Conservation (phyloP, 2,329 filamentous ascomycete genomes). For the Ophiosphaerella narmari region DNA sequence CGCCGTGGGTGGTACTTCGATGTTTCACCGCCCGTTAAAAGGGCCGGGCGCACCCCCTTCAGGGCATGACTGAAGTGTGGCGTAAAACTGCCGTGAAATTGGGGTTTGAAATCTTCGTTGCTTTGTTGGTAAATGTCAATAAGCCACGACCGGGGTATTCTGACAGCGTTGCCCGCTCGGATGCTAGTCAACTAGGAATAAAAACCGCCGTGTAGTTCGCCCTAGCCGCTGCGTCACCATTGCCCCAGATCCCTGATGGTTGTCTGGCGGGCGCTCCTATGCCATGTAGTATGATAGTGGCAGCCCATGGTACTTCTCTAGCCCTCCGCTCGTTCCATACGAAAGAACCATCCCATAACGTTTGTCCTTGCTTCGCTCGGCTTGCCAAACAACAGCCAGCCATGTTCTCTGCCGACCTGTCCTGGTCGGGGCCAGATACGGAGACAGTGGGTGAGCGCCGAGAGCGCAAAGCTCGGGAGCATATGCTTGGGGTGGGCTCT, state of each 20-base stretch:
- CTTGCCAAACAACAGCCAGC: conserved; percentile 10
- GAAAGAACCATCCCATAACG: conserved; percentile 18
- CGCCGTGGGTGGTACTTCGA: conserved; percentile 4
- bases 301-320: conserved; percentile 13
- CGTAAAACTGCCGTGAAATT: conserved; percentile 7
- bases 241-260: conserved; percentile 25
- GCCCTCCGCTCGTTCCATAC: conserved; percentile 15
- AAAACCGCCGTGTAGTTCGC: conserved; percentile 30
- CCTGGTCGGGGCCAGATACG: conserved; percentile 39
- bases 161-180: conserved; percentile 20
- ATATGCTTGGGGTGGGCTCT: conserved; percentile 4
- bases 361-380: conserved; percentile 14
- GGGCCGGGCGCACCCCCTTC: conserved; percentile 14
- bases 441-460: conserved; percentile 46
- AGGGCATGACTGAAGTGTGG: conserved; percentile 19
- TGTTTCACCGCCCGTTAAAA: conserved; percentile 11
- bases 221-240: conserved; percentile 25
- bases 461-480: conserved; percentile 40
- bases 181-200: conserved; percentile 21
- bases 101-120: conserved; percentile 15
- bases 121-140: conserved; percentile 26
- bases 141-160: conserved; percentile 35
- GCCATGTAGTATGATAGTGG: conserved; percentile 21
- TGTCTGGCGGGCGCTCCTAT: conserved; percentile 23
- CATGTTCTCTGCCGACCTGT: conserved; percentile 48